Percentiles rank a stretch among this genome's conserved stretches.
phyloP scores from a whole-genome alignment of 352 stramenopile genomes.

The Achlya hypogyna region DNA sequence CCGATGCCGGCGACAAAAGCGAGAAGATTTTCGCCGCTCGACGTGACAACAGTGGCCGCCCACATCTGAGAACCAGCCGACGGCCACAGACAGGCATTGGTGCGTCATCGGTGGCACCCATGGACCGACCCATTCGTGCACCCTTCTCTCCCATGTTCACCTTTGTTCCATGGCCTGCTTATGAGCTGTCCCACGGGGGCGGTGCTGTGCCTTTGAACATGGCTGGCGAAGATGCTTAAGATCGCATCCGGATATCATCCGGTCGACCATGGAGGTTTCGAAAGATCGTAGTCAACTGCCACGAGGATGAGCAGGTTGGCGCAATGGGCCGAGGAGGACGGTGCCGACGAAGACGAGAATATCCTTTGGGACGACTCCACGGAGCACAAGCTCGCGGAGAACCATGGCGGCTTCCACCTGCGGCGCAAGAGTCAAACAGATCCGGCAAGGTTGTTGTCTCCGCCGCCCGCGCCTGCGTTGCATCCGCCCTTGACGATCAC shows the following conservation, averaged over 20 bases:
- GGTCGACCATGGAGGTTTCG: background rate
- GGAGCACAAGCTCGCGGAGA: conserved; percentile 14
- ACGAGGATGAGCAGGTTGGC: conserved; percentile 8
- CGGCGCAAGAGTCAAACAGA: background rate
- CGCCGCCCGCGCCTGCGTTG: background rate
- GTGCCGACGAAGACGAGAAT: conserved; percentile 17
- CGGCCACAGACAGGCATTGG: no score
- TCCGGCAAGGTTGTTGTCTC: background rate
- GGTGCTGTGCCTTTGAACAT: no score
- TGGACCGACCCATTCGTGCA: no score
- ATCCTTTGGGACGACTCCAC: conserved; percentile 15
- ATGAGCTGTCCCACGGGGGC: no score
- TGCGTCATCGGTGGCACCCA: no score
- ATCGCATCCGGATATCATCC: background rate
- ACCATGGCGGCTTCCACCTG: conserved; percentile 16
- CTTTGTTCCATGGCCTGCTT: no score
- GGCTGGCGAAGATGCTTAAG: no score
- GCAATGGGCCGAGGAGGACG: conserved; percentile 18
- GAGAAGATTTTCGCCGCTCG: no score
- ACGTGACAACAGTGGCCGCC: no score
- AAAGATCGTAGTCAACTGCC: background rate
- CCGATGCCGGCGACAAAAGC: no score
- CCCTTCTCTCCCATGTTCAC: no score
- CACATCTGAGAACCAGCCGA: no score
- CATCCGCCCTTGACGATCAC: background rate